phyloP scores from a whole-genome alignment of 441 rosid species.

The Theobroma grandiflorum region DNA sequence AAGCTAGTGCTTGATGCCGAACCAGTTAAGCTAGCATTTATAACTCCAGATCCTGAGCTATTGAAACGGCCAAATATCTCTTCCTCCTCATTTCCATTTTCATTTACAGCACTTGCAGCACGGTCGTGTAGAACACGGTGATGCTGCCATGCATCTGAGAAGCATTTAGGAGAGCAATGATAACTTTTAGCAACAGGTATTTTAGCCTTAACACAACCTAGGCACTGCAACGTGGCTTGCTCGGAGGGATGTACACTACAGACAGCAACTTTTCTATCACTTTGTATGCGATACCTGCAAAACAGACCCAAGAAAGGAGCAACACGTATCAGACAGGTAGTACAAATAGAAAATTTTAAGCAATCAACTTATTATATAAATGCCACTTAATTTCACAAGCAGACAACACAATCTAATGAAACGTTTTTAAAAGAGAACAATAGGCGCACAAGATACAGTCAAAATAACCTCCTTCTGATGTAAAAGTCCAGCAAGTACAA shows the following conservation, averaged over 20 bases:
- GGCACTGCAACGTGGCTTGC: constrained; percentile 93
- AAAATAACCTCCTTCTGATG: neutral
- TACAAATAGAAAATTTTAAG: neutral
- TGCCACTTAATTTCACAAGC: constrained; percentile 10
- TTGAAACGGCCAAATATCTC: constrained; percentile 85
- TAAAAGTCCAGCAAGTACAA: neutral
- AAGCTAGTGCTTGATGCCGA: constrained; percentile 73
- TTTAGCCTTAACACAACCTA: constrained; percentile 93
- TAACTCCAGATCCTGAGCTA: constrained; percentile 71
- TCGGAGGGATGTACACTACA: constrained; percentile 97
- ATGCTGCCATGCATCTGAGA: constrained; percentile 99
- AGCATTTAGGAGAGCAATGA: constrained; percentile 95
- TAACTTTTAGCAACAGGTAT: constrained; percentile 87
- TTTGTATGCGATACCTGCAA: constrained; percentile 94
- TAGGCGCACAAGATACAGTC: neutral
- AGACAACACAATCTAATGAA: constrained; percentile 15
- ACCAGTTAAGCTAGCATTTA: constrained; percentile 60
- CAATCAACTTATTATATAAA: constrained; percentile 5
- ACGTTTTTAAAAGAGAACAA: neutral
- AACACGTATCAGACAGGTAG: neutral
- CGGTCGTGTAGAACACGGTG: constrained; percentile 96
- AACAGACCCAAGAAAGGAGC: constrained; percentile 25
- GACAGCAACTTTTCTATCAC: constrained; percentile 87
- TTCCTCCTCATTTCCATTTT: constrained; percentile 88
- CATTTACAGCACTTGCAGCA: constrained; percentile 86